phyloP scores from a whole-genome alignment of 257 asterid species.

The Solanum sparsipilum region DNA sequence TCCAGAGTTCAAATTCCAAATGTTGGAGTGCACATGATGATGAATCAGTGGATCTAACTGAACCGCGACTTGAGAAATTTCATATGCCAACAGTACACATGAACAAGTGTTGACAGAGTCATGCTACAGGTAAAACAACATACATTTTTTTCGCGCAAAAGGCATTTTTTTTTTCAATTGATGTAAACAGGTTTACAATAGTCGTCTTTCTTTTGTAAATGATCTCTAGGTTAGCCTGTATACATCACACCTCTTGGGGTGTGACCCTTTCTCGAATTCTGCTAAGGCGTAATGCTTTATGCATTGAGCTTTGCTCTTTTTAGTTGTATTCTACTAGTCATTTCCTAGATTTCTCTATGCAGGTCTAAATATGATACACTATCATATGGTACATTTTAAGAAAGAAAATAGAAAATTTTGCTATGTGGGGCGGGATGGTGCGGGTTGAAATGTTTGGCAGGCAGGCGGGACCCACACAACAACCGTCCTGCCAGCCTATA shows the following conservation, averaged over 20 bases:
- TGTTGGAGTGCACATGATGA: slow-evolving; percentile 34
- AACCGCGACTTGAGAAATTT: slow-evolving; percentile 74
- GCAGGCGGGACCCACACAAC: not conserved
- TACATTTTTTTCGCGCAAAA: not conserved
- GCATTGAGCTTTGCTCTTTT: not conserved
- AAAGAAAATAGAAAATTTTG: no score
- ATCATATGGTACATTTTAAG: no score
- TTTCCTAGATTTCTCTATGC: not conserved
- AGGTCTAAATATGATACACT: not conserved
- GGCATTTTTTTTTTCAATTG: not conserved
- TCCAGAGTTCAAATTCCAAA: slow-evolving; percentile 19
- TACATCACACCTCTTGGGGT: not conserved
- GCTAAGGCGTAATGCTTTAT: not conserved
- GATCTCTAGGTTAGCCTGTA: not conserved
- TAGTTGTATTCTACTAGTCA: not conserved
- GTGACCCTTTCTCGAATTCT: not conserved
- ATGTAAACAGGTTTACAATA: not conserved
- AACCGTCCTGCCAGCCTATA: not conserved
- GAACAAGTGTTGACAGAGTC: not conserved
- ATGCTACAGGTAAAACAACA: not conserved
- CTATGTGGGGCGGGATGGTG: not conserved
- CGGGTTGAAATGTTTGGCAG: not conserved
- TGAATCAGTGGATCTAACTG: slow-evolving; percentile 70
- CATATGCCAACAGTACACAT: slow-evolving; percentile 20
- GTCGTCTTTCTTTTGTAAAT: not conserved